Evolutionary conservation across 2,329 filamentous ascomycete genomes (phyloP), one percentile per base, ranked within the genome.

Genomic region (Xylaria sp.): DNA sequence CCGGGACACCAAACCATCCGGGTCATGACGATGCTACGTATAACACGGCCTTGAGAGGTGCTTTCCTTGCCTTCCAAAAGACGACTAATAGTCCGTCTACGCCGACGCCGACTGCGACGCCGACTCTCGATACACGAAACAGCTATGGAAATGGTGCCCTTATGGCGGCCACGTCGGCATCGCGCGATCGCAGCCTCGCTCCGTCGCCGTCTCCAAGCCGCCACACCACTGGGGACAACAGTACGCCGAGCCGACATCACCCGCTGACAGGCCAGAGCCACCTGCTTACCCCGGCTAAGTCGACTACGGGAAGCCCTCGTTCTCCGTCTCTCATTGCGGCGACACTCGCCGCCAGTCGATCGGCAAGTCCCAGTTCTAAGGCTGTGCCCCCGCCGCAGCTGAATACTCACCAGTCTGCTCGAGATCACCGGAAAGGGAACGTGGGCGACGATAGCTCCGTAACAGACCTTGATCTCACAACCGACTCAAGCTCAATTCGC

Each of bases 261-360:
- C 65, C 48, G 15, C 39, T 70, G 2, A 39, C 50, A 23, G 64
- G 67, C 12, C 71, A 72, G 57, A 65, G 48, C 34, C 65, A 72
- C 25, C 56, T 75, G 39, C 63, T 65, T 46, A 67, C 73, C 41
- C 68, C 72, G 20, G 71, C 55, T 10, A 76, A 73, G 63, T 67
- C 69, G 25, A 41, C 71, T 51, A 71, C 63, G 68, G 66, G 76
- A 64, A 84, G 84, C 66, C 75, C 81, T 15, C 86, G 85, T 67
- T 90, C 86, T 55, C 84, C 89, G 6, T 91, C 88, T 5, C 86
- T 87, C 69, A 87, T 90, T 70, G 89, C 89, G 13, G 89, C 89
- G 13, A 88, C 84, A 37, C 80, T 90, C 31, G 89, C 88, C 2
- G 90, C 89, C 23, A 90, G 88, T 65, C 83, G 90, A 76, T 87